These are phyloP conservation scores for Xylaria sp. DNA, from an alignment of 2,329 filamentous ascomycete genomes.

Conservation along the genomic window DNA sequence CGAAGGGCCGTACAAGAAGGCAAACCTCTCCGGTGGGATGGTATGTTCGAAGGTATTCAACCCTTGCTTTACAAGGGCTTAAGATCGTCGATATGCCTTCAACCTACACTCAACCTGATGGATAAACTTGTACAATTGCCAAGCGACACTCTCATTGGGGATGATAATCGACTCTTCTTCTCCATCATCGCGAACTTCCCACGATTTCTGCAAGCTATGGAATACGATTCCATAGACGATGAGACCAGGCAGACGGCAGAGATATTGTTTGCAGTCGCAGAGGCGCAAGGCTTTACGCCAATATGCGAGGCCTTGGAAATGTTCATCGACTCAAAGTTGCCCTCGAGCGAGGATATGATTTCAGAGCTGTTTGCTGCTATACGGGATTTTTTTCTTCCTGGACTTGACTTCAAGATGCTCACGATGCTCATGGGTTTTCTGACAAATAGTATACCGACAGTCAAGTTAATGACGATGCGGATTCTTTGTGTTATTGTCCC, in stretches of 20 bases:
- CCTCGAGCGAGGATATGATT: constrained; percentile 79
- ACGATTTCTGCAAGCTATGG: constrained; percentile 82
- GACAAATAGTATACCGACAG: constrained; percentile 88
- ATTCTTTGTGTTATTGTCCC: constrained; percentile 87
- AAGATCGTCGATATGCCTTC: constrained; percentile 84
- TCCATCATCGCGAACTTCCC: constrained; percentile 92
- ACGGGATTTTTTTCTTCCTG: constrained; percentile 81
- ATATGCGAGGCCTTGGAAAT: constrained; percentile 76
- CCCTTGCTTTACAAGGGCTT: constrained; percentile 90
- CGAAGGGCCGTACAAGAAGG: constrained; percentile 79
- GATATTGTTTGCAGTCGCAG: constrained; percentile 76
- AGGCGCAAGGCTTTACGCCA: constrained; percentile 73
- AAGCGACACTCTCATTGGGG: constrained; percentile 82
- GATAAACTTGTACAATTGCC: constrained; percentile 83
- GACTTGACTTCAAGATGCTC: constrained; percentile 83
- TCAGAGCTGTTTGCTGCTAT: constrained; percentile 78
- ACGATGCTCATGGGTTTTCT: constrained; percentile 92
- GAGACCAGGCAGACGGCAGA: constrained; percentile 72
- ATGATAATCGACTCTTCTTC: constrained; percentile 84
- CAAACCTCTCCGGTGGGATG: constrained; percentile 88
- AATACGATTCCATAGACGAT: constrained; percentile 68
- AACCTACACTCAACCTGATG: constrained; percentile 79
- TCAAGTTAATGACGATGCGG: constrained; percentile 93
- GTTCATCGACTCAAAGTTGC: constrained; percentile 75
- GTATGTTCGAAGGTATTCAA: constrained; percentile 86